A percentile compares a stretch with the other conserved stretches of the same genome.
These are phyloP conservation scores for Xylaria castorea DNA, from an alignment of 495 filamentous ascomycete genomes.

Conservation along the genomic window DNA sequence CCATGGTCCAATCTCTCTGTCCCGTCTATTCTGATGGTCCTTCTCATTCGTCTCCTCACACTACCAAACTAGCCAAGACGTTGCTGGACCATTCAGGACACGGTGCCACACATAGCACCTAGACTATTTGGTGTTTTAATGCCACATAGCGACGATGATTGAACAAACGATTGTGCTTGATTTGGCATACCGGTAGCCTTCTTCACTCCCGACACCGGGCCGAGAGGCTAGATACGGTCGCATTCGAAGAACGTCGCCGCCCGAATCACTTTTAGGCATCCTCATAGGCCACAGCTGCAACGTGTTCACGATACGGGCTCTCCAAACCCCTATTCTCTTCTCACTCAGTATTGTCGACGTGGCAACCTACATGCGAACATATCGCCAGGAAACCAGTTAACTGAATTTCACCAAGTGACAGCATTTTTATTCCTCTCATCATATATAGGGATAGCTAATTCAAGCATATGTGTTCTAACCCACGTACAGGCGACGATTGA, in stretches of 20 bases:
- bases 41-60: background rate
- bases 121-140: background rate
- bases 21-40: background rate
- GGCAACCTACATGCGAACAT: background rate
- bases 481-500: background rate
- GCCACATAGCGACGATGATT: background rate
- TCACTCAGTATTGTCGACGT: background rate
- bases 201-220: background rate
- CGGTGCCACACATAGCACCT: background rate
- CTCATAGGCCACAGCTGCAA: background rate
- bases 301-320: background rate
- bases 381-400: background rate
- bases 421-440: background rate
- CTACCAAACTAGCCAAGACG: background rate
- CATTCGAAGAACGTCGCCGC: background rate
- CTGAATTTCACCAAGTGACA: background rate
- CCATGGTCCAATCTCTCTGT: background rate
- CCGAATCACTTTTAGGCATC: background rate
- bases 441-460: background rate
- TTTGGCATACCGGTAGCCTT: background rate
- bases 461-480: too few species aligned
- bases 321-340: background rate
- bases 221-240: background rate
- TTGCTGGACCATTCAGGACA: background rate
- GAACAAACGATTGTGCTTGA: background rate